Conservation (phyloP, 306 rosid species). For the Pterocarpus macrocarpus region DNA sequence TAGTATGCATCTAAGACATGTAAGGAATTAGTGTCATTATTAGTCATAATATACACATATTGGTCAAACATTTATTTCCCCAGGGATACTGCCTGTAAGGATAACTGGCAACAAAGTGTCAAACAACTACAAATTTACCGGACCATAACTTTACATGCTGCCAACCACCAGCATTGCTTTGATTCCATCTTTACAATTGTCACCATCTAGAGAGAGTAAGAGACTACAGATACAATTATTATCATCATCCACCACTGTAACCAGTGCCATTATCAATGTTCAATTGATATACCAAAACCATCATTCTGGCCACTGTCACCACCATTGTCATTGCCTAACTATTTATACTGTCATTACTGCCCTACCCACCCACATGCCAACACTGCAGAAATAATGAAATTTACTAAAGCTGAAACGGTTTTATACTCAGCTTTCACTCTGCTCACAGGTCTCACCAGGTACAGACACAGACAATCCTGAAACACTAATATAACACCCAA, state of each 20-base stretch:
- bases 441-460: not conserved
- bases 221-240: conserved; percentile 16
- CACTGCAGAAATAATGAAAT: not conserved
- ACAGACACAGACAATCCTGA: not conserved
- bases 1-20: conserved; percentile 10
- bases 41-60: conserved; percentile 9
- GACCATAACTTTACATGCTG: not conserved
- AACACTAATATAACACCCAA: not conserved
- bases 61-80: conserved; percentile 18
- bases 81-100: not conserved
- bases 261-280: conserved; percentile 19
- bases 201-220: not conserved
- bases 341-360: not conserved
- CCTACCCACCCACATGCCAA: not conserved
- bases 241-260: not conserved
- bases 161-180: not conserved
- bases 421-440: not conserved
- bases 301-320: not conserved
- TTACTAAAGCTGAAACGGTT: conserved; percentile 18
- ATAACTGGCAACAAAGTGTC: conserved; percentile 1
- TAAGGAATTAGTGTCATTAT: conserved; percentile 18
- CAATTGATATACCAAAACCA: conserved; percentile 12
- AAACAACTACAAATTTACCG: conserved; percentile 6
- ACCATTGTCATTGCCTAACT: conserved; percentile 9
- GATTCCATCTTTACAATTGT: not conserved